A percentile compares a stretch with the other conserved stretches of the same genome.
Evolutionary conservation across 352 stramenopile species (phyloP).

Genomic region (Pythium volutum): DNA sequence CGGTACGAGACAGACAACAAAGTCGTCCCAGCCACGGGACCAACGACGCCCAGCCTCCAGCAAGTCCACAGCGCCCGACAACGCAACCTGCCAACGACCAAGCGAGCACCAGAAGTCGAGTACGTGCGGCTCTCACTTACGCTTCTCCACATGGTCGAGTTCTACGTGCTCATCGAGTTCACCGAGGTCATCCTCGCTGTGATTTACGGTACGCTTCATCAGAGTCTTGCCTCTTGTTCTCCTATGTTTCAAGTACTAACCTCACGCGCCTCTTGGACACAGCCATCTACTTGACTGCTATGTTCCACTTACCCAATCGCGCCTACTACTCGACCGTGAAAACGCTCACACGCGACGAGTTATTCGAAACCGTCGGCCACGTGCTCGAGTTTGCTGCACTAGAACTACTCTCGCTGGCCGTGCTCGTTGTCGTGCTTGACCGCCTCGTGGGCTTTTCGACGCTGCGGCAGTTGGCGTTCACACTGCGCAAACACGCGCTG

Average conservation of each 20-base stretch:
- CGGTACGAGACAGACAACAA: too few relatives aligned
- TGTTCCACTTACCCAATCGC: constrained; percentile 23
- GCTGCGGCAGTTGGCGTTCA: constrained; percentile 27
- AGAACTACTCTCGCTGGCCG: constrained; percentile 25
- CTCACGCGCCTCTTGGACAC: background rate
- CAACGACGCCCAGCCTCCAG: too few relatives aligned
- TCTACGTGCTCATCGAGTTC: constrained; percentile 13
- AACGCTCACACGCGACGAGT: background rate
- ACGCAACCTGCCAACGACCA: background rate
- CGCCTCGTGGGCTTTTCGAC: background rate
- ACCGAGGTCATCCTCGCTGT: constrained; percentile 1
- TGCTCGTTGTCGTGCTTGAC: background rate
- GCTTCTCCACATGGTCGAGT: constrained; percentile 14
- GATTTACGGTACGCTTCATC: constrained; percentile 9
- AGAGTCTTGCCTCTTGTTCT: background rate
- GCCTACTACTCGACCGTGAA: constrained; percentile 23
- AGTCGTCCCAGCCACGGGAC: too few relatives aligned
- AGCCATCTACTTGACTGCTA: constrained; percentile 18
- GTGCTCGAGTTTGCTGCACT: constrained; percentile 27
- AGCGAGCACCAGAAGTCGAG: background rate
- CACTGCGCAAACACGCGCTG: constrained; percentile 26
- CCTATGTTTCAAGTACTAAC: too few relatives aligned
- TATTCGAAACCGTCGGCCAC: background rate
- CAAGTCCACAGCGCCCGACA: background rate
- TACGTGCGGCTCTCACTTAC: background rate